Base-by-base conservation (phyloP, 345 rosid genomes). In the Populus simonii region DNA sequence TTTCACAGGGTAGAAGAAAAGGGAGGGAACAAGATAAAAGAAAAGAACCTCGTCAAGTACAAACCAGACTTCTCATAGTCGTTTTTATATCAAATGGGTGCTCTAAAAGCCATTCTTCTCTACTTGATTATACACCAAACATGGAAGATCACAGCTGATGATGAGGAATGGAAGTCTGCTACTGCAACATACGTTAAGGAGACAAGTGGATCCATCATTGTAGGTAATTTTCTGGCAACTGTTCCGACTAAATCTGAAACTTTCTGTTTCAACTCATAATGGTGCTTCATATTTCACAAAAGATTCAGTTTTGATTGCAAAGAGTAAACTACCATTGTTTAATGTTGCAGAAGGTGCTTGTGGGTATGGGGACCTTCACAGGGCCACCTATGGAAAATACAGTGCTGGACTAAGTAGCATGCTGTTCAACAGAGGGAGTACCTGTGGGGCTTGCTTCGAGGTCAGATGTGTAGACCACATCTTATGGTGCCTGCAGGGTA, bases 361-460 rank as follows among this genome's bases (percentile, higher is more conserved):
- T 83, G 97, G 98, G 53, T 92, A 89, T 79, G 97, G 96, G 65
- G 97, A 91, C 79, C 89, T 94, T 78, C 91, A 85, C 78, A 88
- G 70, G 82, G 87, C 89, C 76, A 84, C 84, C 83, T 94, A 90
- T 75, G 98, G 93, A 8, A 84, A 83, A 74, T 84, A 87, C 86
- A 89, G 90, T 84, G 94, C 96, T 53, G 95, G 96, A 72, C 81
- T 94, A 55, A 94, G 98, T 78, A 85, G 88, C 53, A 91, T 86
- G 88, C 77, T 94, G 79, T 94, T 92, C 88, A 87, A 88, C 82
- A 87, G 88, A 82, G 98, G 98, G 73, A 90, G 90, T 79, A 83
- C 88, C 79, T 92, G 98, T 68, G 98, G 98, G 68, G 97, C 91
- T 86, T 94, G 98, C 88, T 83, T 90, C 73, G 92, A 91, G 88